Percentiles rank a stretch among this genome's conserved stretches.
Evolutionary conservation across 148 eudicot genomes (phyloP).

Genomic region (Fagopyrum esculentum): DNA sequence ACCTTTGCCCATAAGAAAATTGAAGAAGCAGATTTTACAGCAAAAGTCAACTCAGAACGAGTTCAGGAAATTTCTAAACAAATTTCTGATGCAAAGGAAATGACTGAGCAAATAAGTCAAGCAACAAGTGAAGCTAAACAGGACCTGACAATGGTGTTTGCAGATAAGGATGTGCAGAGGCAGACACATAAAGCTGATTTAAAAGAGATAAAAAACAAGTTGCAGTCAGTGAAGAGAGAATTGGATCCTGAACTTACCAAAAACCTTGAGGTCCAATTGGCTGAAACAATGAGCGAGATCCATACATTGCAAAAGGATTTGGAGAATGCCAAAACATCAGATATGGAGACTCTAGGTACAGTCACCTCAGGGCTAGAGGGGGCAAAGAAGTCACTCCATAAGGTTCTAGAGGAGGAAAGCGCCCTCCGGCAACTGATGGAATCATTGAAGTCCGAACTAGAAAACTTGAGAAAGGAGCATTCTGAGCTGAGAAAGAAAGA

Average conservation of each 20-base stretch:
- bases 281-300: constrained; percentile 39
- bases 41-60: constrained; percentile 34
- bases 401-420: constrained; percentile 49
- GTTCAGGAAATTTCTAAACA: constrained; percentile 37
- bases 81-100: constrained; percentile 30
- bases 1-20: constrained; percentile 33
- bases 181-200: constrained; percentile 34
- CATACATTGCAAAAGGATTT: constrained; percentile 39
- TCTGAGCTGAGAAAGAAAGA: constrained; percentile 55
- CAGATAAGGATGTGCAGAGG: constrained; percentile 49
- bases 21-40: constrained; percentile 44
- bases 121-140: constrained; percentile 36
- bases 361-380: constrained; percentile 43
- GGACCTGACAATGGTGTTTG: constrained; percentile 34
- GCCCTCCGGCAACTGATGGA: constrained; percentile 52
- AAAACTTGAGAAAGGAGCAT: constrained; percentile 58
- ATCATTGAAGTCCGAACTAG: constrained; percentile 58
- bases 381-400: constrained; percentile 55
- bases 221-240: constrained; percentile 38
- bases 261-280: constrained; percentile 41
- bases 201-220: constrained; percentile 42
- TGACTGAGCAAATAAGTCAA: constrained; percentile 40
- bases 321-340: constrained; percentile 34
- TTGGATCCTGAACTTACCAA: constrained; percentile 32
- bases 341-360: constrained; percentile 33